Evolutionary conservation across 176 grass and related monocot genomes (phyloP).

Genomic region (Rhipidocladum racemiflorum): DNA sequence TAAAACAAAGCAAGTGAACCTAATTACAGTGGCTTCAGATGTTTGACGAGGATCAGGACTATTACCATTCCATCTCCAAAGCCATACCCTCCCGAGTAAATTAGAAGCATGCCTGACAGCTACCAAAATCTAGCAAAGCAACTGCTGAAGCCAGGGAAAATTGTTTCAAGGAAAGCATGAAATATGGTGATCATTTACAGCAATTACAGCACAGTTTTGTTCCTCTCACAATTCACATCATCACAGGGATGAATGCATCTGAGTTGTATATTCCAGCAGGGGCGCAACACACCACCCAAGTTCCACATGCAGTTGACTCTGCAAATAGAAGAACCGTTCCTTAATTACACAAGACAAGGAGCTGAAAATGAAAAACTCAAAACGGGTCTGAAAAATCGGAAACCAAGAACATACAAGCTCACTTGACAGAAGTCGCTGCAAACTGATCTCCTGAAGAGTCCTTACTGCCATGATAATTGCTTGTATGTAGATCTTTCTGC

Average conservation of each 20-base stretch:
- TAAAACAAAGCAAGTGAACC: slow-evolving; percentile 31
- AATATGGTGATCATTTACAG: slow-evolving; percentile 67
- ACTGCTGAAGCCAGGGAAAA: slow-evolving; percentile 40
- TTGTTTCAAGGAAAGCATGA: slow-evolving; percentile 40
- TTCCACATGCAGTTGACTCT: slow-evolving; percentile 35
- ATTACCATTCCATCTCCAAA: slow-evolving; percentile 35
- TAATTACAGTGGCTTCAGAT: slow-evolving; percentile 50
- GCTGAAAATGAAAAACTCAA: not conserved
- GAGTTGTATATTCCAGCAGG: slow-evolving; percentile 37
- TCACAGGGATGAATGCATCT: slow-evolving; percentile 26
- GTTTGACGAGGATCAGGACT: slow-evolving; percentile 14
- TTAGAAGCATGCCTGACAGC: slow-evolving; percentile 37
- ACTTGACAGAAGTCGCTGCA: slow-evolving; percentile 27
- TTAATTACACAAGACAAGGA: not conserved
- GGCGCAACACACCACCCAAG: slow-evolving; percentile 26
- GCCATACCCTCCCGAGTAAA: slow-evolving; percentile 39
- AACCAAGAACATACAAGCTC: slow-evolving; percentile 30
- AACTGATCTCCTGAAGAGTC: slow-evolving; percentile 14
- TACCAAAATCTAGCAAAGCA: slow-evolving; percentile 43
- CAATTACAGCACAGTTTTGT: slow-evolving; percentile 46
- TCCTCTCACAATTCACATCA: slow-evolving; percentile 38
- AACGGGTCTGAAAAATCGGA: not conserved
- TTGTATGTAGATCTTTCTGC: slow-evolving; percentile 71
- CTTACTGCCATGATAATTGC: slow-evolving; percentile 74
- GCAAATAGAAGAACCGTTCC: slow-evolving; percentile 22